Base-by-base conservation (phyloP, 768 basidiomycete genomes). In the Botryobasidium botryosum region DNA sequence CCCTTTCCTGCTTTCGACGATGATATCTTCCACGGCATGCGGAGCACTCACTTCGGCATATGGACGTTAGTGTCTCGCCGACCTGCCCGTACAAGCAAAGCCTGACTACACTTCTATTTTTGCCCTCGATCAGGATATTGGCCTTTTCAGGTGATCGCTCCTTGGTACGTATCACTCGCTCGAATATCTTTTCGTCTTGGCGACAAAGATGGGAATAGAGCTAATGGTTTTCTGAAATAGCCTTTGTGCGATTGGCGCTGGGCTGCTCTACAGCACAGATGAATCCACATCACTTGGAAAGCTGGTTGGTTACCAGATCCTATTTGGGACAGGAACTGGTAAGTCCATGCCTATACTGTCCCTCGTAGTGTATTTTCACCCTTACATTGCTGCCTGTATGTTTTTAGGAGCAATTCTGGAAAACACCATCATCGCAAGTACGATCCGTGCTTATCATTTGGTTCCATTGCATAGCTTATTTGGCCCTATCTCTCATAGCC, bases 131-230 rank as follows among this genome's bases (percentile, higher is more conserved):
- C n/a, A n/a, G n/a, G n/a, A n/a, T n/a, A n/a, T n/a, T n/a, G n/a
- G n/a, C n/a, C n/a, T n/a, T n/a, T n/a, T n/a, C n/a, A n/a, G n/a
- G n/a, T n/a, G n/a, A n/a, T n/a, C n/a, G n/a, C n/a, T n/a, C n/a
- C n/a, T n/a, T n/a, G n/a, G n/a, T n/a, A n/a, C n/a, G n/a, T 21
- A 53, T 58, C 26, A 29, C 28, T 24, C 2, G 33, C 2, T 47
- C 53, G 4, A 62, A 62, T 24, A 50, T 56, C 45, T 62, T 62
- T n/a, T n/a, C n/a, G n/a, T n/a, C n/a, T n/a, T n/a, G n/a, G 45
- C 44, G n/a, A n/a, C n/a, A n/a, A n/a, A n/a, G n/a, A n/a, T n/a
- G n/a, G n/a, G n/a, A n/a, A n/a, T n/a, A n/a, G n/a, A n/a, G n/a
- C n/a, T n/a, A n/a, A n/a, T 63, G 25, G 39, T 61, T 20, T 43